Conservation (phyloP, 106 monocot species). For the Triglochin maritima region DNA sequence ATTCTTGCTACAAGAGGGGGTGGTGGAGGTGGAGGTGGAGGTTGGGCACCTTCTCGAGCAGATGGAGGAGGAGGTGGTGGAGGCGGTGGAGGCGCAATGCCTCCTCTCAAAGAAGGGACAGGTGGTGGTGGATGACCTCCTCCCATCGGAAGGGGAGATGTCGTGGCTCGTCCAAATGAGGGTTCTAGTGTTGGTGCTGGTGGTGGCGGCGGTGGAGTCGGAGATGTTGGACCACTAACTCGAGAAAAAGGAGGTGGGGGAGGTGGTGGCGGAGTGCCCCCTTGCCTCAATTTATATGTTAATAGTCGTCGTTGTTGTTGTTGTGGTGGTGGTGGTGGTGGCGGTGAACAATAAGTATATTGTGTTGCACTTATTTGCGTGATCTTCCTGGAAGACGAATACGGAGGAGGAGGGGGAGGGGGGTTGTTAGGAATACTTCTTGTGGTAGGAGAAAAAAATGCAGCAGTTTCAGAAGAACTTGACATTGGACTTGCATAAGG, state of each 20-base stretch:
- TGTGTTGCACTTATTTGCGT: background rate
- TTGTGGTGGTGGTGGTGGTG: constrained; percentile 2
- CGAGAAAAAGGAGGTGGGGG: background rate
- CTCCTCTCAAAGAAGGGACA: background rate
- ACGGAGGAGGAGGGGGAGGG: constrained; percentile 1
- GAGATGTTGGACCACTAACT: background rate
- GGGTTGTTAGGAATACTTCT: constrained; percentile 2
- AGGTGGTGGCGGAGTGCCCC: background rate
- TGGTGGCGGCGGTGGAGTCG: constrained; percentile 4
- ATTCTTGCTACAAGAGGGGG: background rate
- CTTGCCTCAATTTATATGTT: background rate
- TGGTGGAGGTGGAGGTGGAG: constrained; percentile 12
- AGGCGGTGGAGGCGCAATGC: constrained; percentile 3
- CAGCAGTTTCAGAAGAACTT: constrained; percentile 4
- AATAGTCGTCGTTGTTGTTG: background rate
- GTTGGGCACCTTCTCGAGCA: background rate
- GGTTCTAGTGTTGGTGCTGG: background rate
- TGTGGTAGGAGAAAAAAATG: constrained; percentile 6
- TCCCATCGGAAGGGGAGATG: constrained; percentile 5
- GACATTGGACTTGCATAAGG: constrained; percentile 12
- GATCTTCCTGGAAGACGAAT: constrained; percentile 2
- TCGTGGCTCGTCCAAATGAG: background rate
- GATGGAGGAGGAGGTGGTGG: constrained; percentile 6
- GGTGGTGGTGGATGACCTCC: background rate
- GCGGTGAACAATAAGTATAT: background rate